Base-by-base conservation (phyloP, 768 basidiomycete genomes). In the Naganishia vaughanmartiniae region DNA sequence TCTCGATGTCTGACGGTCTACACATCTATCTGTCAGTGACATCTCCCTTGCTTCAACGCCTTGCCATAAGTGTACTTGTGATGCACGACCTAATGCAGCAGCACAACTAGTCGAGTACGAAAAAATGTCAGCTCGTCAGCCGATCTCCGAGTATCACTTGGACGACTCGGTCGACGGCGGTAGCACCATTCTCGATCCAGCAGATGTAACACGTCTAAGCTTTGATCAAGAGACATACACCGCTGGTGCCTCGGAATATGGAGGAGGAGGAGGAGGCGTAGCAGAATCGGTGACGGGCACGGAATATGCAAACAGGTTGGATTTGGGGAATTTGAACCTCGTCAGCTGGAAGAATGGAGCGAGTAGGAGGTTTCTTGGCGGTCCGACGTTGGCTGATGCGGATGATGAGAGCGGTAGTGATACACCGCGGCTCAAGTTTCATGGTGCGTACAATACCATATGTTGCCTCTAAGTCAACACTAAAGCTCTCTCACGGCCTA, bases 271-370 rank as follows among this genome's bases (percentile, higher is more conserved):
- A 9, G 34, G 34, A 4, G 12, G 6, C 4, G 42, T 15, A 42
- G 42, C 42, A 42, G 48, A 48, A 5, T 65, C 63, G 6, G 15
- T 54, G 14, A 34, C 21, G 31, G 28, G 31, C 4, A 69, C 39
- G 34, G 60, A 63, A 10, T 63, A 63, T 45, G 30, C 34, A 12
- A 60, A 60, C 33, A 33, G 69, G 15, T 24, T 74, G 3, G 76
- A 77, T 68, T 66, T 75, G 30, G 66, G 71, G 21, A 60, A 66
- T 0, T 60, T 80, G 69, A 80, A 80, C 70, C 69, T 79, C 6
- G 79, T 80, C 14, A 75, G 73, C 17, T 80, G 79, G 79, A 80
- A 80, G 63, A 65, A 74, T 48, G 78, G 74, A 30, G 48, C 65
- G 34, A 54, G 65, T 19, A 66, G 21, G 65, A 12, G 33, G n/a